phyloP scores from a whole-genome alignment of 306 rosid species.

The Citrullus amarus region DNA sequence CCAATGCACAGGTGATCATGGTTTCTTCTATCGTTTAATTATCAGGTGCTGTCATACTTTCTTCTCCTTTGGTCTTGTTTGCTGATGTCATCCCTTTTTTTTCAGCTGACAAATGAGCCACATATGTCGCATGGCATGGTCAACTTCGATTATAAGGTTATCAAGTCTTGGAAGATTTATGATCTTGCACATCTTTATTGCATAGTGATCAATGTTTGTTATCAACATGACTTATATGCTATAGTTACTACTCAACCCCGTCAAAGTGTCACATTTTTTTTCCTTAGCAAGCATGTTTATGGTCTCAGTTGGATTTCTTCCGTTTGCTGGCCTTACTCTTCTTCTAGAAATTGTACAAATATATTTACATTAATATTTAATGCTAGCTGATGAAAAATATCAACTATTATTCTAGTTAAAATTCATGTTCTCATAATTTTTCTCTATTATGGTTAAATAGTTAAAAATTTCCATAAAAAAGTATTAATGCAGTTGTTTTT shows the following conservation, averaged over 20 bases:
- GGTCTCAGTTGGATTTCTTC: neutral
- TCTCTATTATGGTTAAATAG: neutral
- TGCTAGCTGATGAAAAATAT: neutral
- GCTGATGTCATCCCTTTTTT: neutral
- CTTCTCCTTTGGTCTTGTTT: neutral
- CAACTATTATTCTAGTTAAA: neutral
- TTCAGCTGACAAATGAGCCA: slow-evolving; percentile 85
- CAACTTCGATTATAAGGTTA: slow-evolving; percentile 93
- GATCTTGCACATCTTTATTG: neutral
- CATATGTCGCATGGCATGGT: slow-evolving; percentile 96
- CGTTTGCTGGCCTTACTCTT: neutral
- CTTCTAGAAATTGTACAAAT: neutral
- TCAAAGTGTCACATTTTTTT: neutral
- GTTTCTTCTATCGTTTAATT: neutral
- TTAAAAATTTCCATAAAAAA: neutral
- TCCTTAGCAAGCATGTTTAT: neutral
- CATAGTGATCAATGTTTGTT: neutral
- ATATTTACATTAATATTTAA: neutral
- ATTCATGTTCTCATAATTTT: neutral
- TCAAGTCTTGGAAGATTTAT: neutral
- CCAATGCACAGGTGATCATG: slow-evolving; percentile 72
- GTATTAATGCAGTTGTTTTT: neutral
- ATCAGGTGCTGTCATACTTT: neutral
- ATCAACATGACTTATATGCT: neutral
- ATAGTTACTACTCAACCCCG: neutral